These are phyloP conservation scores for Agaricus bisporus DNA, from an alignment of 768 basidiomycete genomes.

Conservation along the genomic window DNA sequence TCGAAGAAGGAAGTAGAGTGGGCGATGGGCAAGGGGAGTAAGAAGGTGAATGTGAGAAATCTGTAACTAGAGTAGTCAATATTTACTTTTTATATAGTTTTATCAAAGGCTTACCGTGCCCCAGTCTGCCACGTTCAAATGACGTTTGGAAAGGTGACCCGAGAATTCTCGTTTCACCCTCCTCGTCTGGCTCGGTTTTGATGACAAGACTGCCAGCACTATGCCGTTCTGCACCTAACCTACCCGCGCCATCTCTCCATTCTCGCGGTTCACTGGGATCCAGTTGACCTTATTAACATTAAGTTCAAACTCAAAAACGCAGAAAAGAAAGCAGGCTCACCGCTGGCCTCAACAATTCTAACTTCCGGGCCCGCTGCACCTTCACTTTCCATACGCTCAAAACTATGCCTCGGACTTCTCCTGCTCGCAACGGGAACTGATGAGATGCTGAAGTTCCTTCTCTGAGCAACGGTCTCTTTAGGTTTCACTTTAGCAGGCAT, in stretches of 20 bases:
- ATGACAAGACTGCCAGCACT: neutral
- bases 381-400: neutral
- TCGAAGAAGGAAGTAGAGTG: neutral
- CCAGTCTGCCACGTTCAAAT: neutral
- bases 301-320: neutral
- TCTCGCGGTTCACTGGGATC: neutral
- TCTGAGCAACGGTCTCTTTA: neutral
- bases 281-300: neutral
- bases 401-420: neutral
- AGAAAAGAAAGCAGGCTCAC: neutral
- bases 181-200: neutral
- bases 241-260: neutral
- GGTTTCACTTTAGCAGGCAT: slow-evolving; percentile 1
- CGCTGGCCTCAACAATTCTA: slow-evolving; percentile 4
- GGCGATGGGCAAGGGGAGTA: neutral
- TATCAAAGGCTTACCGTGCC: neutral
- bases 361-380: slow-evolving; percentile 1
- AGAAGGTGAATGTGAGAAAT: neutral
- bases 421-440: slow-evolving; percentile 5
- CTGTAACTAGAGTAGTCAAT: neutral
- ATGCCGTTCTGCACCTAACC: neutral
- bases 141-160: slow-evolving; percentile 5
- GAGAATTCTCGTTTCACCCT: neutral
- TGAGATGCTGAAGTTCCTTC: neutral
- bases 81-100: neutral